These are phyloP conservation scores for Anthostomella pinea DNA, from an alignment of 2,329 filamentous ascomycete genomes.

Conservation along the genomic window DNA sequence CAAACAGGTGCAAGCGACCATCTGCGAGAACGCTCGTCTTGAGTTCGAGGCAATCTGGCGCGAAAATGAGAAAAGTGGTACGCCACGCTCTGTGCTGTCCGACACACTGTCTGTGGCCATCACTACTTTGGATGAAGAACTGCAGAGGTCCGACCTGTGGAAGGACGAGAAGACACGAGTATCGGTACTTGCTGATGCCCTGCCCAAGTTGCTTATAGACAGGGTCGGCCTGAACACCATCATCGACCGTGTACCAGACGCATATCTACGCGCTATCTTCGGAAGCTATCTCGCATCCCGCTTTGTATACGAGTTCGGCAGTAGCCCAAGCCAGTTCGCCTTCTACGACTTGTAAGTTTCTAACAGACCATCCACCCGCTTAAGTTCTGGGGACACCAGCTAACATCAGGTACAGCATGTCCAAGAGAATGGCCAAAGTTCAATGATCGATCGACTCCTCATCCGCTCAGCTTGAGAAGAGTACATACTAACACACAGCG, in stretches of 20 bases:
- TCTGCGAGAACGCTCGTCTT: slow-evolving; percentile 84
- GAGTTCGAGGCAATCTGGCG: slow-evolving; percentile 99
- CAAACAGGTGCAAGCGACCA: slow-evolving; percentile 83
- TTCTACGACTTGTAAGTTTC: slow-evolving; percentile 93
- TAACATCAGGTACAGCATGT: slow-evolving; percentile 53
- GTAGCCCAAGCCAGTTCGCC: slow-evolving; percentile 89
- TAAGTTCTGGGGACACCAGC: slow-evolving; percentile 8
- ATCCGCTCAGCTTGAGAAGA: no score
- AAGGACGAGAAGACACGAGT: slow-evolving; percentile 73
- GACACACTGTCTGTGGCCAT: slow-evolving; percentile 90
- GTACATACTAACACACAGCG: no score
- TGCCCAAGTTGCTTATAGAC: slow-evolving; percentile 78
- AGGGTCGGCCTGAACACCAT: slow-evolving; percentile 92
- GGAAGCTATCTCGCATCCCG: slow-evolving; percentile 92
- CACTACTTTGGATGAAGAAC: slow-evolving; percentile 92
- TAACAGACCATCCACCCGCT: background rate
- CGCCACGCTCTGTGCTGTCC: slow-evolving; percentile 79
- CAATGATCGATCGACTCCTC: slow-evolving; percentile 23
- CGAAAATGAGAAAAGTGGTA: slow-evolving; percentile 79
- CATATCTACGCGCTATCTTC: slow-evolving; percentile 92
- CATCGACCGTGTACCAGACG: slow-evolving; percentile 81
- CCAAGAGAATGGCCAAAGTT: slow-evolving; percentile 57
- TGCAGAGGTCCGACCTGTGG: slow-evolving; percentile 93
- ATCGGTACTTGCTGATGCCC: slow-evolving; percentile 77
- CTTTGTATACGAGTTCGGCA: slow-evolving; percentile 95